Conservation (phyloP, 2,329 filamentous ascomycete genomes). For the Nemania sp. region DNA sequence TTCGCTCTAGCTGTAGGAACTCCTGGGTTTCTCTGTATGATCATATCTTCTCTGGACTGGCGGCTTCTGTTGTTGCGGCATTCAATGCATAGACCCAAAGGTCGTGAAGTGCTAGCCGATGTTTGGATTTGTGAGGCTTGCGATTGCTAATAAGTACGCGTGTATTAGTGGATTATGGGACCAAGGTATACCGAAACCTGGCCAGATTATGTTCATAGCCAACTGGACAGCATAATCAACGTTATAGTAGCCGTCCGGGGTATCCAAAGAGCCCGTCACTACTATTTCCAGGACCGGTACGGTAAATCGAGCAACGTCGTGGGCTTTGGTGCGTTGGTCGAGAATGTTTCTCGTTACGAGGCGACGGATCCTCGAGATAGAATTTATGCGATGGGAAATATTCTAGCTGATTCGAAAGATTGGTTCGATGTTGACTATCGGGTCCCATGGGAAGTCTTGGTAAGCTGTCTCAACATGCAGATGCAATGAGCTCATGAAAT, state of each 20-base stretch:
- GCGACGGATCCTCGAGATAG: constrained; percentile 33
- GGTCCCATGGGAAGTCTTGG: constrained; percentile 30
- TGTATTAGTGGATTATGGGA: constrained; percentile 30
- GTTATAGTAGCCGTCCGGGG: constrained; percentile 28
- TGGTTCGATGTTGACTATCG: constrained; percentile 33
- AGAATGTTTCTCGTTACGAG: constrained; percentile 23
- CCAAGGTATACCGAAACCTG: constrained; percentile 28
- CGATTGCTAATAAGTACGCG: too few relatives aligned
- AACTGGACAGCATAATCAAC: constrained; percentile 23
- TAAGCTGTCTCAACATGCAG: not conserved
- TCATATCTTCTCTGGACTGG: not conserved
- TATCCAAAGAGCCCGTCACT: constrained; percentile 27
- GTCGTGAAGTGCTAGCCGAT: too few relatives aligned
- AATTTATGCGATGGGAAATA: constrained; percentile 29
- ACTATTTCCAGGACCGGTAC: constrained; percentile 20
- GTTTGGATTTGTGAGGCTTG: too few relatives aligned
- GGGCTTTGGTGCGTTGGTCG: constrained; percentile 19
- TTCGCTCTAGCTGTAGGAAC: constrained; percentile 28
- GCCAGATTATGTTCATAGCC: constrained; percentile 23
- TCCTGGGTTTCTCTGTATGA: not conserved
- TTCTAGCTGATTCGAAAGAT: constrained; percentile 22
- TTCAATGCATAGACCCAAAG: too few relatives aligned
- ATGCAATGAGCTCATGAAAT: not conserved
- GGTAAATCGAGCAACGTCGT: not conserved
- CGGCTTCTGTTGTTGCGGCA: too few relatives aligned